phyloP scores from a whole-genome alignment of 805 yeast genomes.

The Candida methanosorbosa region DNA sequence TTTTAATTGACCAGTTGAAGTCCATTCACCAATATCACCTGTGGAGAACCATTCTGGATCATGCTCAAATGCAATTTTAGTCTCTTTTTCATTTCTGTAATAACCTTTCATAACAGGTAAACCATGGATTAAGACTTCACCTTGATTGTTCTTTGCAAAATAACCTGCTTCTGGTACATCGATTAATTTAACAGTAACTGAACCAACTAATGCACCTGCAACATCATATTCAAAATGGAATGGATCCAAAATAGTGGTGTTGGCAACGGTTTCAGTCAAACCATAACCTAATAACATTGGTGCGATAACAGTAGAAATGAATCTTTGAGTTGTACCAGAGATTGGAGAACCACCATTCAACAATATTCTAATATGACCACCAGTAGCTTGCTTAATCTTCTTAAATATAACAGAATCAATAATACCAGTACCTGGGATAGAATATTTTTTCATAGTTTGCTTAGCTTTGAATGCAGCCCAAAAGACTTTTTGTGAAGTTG shows the following conservation, averaged over 20 bases:
- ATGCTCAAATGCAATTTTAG: constrained; percentile 56
- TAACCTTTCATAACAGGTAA: constrained; percentile 66
- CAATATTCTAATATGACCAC: constrained; percentile 68
- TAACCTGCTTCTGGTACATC: constrained; percentile 92
- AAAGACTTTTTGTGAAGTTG: constrained; percentile 66
- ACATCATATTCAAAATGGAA: constrained; percentile 60
- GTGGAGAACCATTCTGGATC: constrained; percentile 93
- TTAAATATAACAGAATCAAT: constrained; percentile 74
- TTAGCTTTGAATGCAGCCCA: constrained; percentile 85
- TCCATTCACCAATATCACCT: constrained; percentile 96
- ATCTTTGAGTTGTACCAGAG: constrained; percentile 71
- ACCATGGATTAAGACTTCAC: constrained; percentile 83
- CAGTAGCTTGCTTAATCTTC: constrained; percentile 88
- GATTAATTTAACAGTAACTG: constrained; percentile 79
- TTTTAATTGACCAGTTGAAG: constrained; percentile 65
- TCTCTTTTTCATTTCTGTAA: constrained; percentile 77
- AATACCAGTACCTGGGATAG: constrained; percentile 64
- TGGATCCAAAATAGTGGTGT: constrained; percentile 63
- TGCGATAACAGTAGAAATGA: constrained; percentile 65
- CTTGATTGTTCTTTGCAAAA: constrained; percentile 82
- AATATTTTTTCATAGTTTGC: constrained; percentile 48
- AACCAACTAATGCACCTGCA: constrained; percentile 77
- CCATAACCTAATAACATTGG: constrained; percentile 95
- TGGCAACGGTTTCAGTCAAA: constrained; percentile 92
- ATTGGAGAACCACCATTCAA: constrained; percentile 94